Percentiles rank a stretch among this genome's conserved stretches.
These are phyloP conservation scores for Pseudocercospora eumusae DNA, from an alignment of 2,329 filamentous ascomycete genomes.

Conservation along the genomic window DNA sequence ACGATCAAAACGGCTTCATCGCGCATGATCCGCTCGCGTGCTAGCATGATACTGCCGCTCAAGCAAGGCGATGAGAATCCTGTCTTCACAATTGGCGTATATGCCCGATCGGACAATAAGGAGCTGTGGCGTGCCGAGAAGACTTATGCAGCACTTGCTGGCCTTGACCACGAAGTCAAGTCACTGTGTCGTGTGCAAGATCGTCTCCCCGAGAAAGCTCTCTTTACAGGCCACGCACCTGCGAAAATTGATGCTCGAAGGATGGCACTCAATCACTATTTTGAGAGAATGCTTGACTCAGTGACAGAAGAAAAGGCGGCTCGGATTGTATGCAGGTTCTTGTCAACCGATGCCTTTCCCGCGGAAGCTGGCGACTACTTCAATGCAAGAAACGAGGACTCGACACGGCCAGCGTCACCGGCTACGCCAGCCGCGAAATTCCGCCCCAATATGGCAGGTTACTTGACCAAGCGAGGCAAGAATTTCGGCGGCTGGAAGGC, in stretches of 20 bases:
- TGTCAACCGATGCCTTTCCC: conserved; percentile 67
- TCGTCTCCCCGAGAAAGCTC: conserved; percentile 75
- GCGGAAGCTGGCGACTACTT: conserved; percentile 53
- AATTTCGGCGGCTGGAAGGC: conserved; percentile 99
- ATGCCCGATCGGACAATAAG: conserved; percentile 70
- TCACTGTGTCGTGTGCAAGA: conserved; percentile 70
- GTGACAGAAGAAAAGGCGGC: conserved; percentile 76
- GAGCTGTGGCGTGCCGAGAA: conserved; percentile 97
- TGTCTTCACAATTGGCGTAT: conserved; percentile 86
- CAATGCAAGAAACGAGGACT: conserved; percentile 30
- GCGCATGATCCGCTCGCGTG: conserved; percentile 86
- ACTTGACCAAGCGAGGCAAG: conserved; percentile 94
- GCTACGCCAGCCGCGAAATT: conserved; percentile 63
- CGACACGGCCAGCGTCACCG: conserved; percentile 39
- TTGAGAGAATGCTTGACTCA: conserved; percentile 81
- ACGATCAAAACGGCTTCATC: conserved; percentile 88
- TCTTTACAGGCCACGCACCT: conserved; percentile 91
- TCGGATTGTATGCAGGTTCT: conserved; percentile 79
- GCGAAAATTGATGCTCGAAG: conserved; percentile 89
- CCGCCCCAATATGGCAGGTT: conserved; percentile 76
- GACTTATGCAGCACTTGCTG: conserved; percentile 76
- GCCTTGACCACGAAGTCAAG: conserved; percentile 79
- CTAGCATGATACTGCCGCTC: conserved; percentile 75
- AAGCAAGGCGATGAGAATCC: conserved; percentile 82
- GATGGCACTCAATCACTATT: conserved; percentile 76